Evolutionary conservation across 1,284 basidiomycete genomes (phyloP).

Genomic region (Thecaphora frezii): DNA sequence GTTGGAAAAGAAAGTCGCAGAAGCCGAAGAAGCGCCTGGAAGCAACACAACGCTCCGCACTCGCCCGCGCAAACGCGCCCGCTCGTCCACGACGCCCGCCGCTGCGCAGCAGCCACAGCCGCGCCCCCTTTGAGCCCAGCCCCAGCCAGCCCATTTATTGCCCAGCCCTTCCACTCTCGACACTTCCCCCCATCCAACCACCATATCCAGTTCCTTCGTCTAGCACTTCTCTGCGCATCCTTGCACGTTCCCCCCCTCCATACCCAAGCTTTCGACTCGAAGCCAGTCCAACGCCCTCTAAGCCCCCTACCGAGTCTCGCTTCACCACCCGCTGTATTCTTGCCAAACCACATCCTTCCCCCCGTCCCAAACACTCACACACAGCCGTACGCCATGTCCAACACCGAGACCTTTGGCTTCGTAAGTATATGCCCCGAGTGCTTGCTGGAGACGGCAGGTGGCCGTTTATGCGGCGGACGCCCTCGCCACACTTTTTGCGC

Average conservation of each 20-base stretch:
- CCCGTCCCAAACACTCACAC: neutral
- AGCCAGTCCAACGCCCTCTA: no score
- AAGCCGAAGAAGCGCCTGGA: neutral
- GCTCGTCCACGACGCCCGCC: no score
- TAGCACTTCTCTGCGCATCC: no score
- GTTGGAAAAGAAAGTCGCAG: neutral
- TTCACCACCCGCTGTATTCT: conserved; percentile 3
- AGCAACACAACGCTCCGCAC: neutral
- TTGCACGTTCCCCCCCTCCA: neutral
- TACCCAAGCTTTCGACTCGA: no score
- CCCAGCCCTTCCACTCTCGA: no score
- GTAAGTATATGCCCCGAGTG: no score
- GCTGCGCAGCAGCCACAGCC: no score
- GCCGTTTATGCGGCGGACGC: no score
- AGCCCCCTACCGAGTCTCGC: neutral
- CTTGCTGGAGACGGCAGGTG: no score
- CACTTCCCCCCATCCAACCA: no score
- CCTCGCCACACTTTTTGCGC: no score
- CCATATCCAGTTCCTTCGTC: no score
- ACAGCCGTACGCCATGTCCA: conserved; percentile 40
- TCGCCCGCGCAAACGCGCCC: neutral
- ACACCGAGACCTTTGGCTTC: conserved; percentile 57
- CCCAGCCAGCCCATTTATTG: neutral
- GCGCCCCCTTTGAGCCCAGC: neutral
- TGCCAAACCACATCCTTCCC: neutral